phyloP scores from a whole-genome alignment of 2,329 filamentous ascomycete species.

The Fusarium proliferatum region DNA sequence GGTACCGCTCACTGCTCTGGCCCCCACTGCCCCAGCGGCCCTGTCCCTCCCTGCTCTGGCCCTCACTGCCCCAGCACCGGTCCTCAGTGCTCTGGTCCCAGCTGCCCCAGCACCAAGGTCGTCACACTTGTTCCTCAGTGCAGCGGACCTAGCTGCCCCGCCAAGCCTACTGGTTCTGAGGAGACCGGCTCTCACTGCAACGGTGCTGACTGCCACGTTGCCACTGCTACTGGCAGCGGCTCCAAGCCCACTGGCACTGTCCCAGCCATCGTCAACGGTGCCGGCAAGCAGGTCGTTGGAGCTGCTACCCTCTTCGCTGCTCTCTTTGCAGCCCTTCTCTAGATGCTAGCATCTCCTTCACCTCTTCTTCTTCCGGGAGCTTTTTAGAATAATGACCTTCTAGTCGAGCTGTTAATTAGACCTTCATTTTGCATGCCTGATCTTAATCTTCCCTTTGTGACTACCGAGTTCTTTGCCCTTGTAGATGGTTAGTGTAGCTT shows the following conservation, averaged over 20 bases:
- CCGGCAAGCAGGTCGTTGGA: constrained; percentile 35
- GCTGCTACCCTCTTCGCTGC: constrained; percentile 31
- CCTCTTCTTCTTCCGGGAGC: neutral
- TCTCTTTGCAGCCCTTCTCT: constrained; percentile 30
- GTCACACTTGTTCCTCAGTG: neutral
- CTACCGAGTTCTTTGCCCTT: accelerated
- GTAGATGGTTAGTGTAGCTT: too few species aligned
- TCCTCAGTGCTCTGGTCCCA: neutral
- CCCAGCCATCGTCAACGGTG: constrained; percentile 25
- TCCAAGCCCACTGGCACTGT: neutral
- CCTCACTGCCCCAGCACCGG: too few species aligned
- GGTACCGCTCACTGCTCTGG: neutral
- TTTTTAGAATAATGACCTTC: neutral
- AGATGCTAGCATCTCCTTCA: constrained; percentile 1
- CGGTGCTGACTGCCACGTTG: neutral
- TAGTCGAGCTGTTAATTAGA: neutral
- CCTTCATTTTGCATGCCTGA: neutral
- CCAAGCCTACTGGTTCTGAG: neutral
- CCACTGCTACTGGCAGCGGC: neutral
- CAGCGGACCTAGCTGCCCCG: neutral
- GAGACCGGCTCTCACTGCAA: neutral
- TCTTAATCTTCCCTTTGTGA: neutral
- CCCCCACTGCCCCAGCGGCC: neutral
- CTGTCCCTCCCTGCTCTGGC: neutral
- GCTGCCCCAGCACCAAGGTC: neutral